A percentile compares a stretch with the other conserved stretches of the same genome.
These are phyloP conservation scores for Candida nonsorbophila DNA, from an alignment of 805 yeast genomes.

Conservation along the genomic window DNA sequence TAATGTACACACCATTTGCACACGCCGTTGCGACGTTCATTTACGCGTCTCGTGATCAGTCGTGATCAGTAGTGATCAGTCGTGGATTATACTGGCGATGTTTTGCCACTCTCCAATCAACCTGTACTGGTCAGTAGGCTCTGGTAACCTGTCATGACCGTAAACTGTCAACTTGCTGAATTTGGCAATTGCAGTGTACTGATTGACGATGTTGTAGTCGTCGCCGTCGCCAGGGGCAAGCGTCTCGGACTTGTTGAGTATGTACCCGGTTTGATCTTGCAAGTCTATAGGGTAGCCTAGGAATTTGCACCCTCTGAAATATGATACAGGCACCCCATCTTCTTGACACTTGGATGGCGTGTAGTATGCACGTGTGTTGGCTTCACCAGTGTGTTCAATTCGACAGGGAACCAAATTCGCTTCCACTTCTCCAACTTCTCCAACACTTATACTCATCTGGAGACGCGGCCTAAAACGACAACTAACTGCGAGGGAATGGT, in stretches of 20 bases:
- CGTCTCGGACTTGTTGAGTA: slow-evolving; percentile 19
- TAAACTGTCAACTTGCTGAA: slow-evolving; percentile 17
- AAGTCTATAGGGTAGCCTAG: slow-evolving; percentile 18
- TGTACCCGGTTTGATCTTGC: slow-evolving; percentile 16
- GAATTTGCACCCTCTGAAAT: slow-evolving; percentile 31
- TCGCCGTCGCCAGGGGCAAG: slow-evolving; percentile 12
- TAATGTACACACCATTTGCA: too few relatives aligned
- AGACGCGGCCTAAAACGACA: too few relatives aligned
- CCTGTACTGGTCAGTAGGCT: slow-evolving; percentile 18
- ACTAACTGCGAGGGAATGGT: too few relatives aligned
- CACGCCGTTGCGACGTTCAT: too few relatives aligned
- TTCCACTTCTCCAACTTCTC: slow-evolving; percentile 9
- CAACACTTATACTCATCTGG: too few relatives aligned
- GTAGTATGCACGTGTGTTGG: slow-evolving; percentile 26
- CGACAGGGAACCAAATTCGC: slow-evolving; percentile 24
- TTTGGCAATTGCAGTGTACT: slow-evolving; percentile 16
- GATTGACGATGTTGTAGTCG: slow-evolving; percentile 15
- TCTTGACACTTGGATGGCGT: slow-evolving; percentile 22
- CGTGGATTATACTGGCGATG: slow-evolving; percentile 9
- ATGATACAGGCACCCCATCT: slow-evolving; percentile 15
- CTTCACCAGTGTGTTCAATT: slow-evolving; percentile 24
- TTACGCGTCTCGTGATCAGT: too few relatives aligned
- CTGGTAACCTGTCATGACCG: slow-evolving; percentile 26
- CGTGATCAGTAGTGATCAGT: too few relatives aligned
- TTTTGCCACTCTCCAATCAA: slow-evolving; percentile 24